These are phyloP conservation scores for Geosmithia flava DNA, from an alignment of 2,329 filamentous ascomycete species.

Conservation along the genomic window DNA sequence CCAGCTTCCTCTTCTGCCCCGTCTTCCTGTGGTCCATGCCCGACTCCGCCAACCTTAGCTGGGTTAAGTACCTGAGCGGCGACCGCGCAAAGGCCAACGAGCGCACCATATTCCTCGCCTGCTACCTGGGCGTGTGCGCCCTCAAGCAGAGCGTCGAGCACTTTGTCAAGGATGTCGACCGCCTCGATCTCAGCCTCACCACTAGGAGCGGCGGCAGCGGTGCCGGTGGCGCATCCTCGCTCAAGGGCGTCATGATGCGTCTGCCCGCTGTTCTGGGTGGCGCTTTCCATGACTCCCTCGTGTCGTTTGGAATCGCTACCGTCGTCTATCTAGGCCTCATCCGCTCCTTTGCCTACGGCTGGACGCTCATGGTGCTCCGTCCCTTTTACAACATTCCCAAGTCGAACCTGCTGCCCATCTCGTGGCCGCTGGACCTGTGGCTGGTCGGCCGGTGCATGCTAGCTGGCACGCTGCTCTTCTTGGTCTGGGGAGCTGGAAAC, in stretches of 20 bases:
- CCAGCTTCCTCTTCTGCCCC: conserved; percentile 68
- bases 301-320: conserved; percentile 30
- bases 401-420: conserved; percentile 49
- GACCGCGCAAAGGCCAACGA: conserved; percentile 76
- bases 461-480: conserved; percentile 53
- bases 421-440: conserved; percentile 43
- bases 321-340: conserved; percentile 51
- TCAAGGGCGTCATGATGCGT: conserved; percentile 22
- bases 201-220: conserved; percentile 12
- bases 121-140: conserved; percentile 56
- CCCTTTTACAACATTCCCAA: conserved; percentile 66
- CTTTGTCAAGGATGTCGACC: conserved; percentile 62
- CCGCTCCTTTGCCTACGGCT: conserved; percentile 53
- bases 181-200: conserved; percentile 30
- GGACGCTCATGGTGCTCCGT: conserved; percentile 57
- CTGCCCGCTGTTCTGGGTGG: conserved; percentile 25
- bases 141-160: conserved; percentile 58
- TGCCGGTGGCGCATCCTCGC: conserved; percentile 12
- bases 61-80: conserved; percentile 58
- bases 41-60: conserved; percentile 48
- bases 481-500: conserved; percentile 70
- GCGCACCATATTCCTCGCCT: conserved; percentile 67
- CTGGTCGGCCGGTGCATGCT: conserved; percentile 42
- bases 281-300: conserved; percentile 25
- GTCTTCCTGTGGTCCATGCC: conserved; percentile 66